These are phyloP conservation scores for Catharanthus roseus DNA, from an alignment of 257 asterid genomes.

Conservation along the genomic window DNA sequence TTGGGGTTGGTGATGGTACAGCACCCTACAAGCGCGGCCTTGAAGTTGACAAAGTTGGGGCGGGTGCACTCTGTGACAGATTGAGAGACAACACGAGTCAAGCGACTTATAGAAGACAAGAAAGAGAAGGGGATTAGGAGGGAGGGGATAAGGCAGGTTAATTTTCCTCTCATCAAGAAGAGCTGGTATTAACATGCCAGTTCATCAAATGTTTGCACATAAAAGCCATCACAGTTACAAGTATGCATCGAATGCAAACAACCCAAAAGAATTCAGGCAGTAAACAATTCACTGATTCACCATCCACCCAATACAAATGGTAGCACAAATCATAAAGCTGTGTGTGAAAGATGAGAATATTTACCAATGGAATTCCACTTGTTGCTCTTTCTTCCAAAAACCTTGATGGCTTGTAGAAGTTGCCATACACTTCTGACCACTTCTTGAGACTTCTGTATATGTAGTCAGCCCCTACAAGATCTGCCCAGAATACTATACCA, in stretches of 20 bases:
- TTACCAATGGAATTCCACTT: conserved; percentile 86
- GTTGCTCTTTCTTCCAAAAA: conserved; percentile 86
- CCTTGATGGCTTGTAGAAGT: conserved; percentile 71
- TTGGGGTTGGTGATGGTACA: not conserved
- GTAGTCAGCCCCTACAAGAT: conserved; percentile 72
- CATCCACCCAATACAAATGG: not conserved
- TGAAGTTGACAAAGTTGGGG: conserved; percentile 39
- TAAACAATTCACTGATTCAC: not conserved
- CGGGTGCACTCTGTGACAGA: conserved; percentile 72
- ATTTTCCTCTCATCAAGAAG: not conserved
- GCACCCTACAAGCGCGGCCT: conserved; percentile 58
- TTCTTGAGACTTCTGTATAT: conserved; percentile 65
- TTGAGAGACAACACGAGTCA: conserved; percentile 2
- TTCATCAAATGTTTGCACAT: not conserved
- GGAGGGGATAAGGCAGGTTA: not conserved
- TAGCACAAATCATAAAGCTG: not conserved
- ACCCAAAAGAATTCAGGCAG: not conserved
- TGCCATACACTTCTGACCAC: conserved; percentile 71
- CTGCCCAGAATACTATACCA: conserved; percentile 95
- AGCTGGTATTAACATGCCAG: not conserved
- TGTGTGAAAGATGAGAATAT: conserved; percentile 17
- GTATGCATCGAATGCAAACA: not conserved
- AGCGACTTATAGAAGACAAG: not conserved
- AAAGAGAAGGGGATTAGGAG: not conserved
- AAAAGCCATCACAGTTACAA: not conserved